Base-by-base conservation (phyloP, 1,139 yeast species). In the Kurtzmaniella quercitrusa region DNA sequence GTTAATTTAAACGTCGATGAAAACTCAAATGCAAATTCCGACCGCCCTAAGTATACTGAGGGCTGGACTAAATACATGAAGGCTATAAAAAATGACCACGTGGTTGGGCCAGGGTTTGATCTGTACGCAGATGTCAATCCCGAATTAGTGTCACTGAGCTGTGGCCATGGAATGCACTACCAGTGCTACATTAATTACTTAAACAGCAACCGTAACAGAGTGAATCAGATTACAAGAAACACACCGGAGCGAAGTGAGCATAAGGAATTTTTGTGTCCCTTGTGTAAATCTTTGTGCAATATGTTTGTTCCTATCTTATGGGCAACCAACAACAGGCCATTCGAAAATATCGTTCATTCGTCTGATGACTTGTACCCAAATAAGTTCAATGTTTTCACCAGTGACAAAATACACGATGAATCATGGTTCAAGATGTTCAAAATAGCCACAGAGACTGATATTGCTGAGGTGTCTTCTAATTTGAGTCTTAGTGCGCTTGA, bases 111-210 rank as follows among this genome's bases (percentile, higher is more conserved):
- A 0, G 91, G 91, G 0, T 86, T 84, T 54, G 77, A 82, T 1
- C 56, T 63, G 14, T 63, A 58, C 18, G 62, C 64, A 5, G 58
- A 65, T 45, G 67, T 70, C 39, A 72, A 73, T 37, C 70, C 66
- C 41, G 74, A 74, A 43, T 67, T 83, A 7, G 81, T 86, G 1
- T 71, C 90, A 5, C 81, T 84, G 53, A 83, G 95, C 43, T 93
- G 98, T 66, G 95, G 97, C 0, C 98, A 93, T 63, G 95, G 96
- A 1, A 85, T 93, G 82, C 98, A 93, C 61, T 81, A 78, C 51
- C 75, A 78, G 31, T 93, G 98, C 57, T 86, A 84, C 53, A 60
- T 78, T 44, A 81, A 82, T 47, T 87, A 81, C 57, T 65, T 81
- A 56, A 70, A 70, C 41, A 73, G 79, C 16, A 73, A 76, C 40